These are phyloP conservation scores for Fusarium palustre DNA, from an alignment of 2,329 filamentous ascomycete genomes.

Conservation along the genomic window DNA sequence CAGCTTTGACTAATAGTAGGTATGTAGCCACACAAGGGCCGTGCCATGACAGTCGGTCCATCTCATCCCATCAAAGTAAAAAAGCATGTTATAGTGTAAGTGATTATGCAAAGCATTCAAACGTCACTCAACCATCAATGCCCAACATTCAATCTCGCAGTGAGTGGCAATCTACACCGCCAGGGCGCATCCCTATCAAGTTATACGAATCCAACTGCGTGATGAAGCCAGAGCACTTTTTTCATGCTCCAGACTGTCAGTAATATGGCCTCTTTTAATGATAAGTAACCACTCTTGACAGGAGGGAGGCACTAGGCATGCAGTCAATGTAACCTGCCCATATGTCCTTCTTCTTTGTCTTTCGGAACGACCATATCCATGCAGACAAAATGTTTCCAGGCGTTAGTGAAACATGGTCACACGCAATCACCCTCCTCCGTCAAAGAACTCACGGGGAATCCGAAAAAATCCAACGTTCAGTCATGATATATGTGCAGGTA, in stretches of 20 bases:
- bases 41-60: conserved; percentile 22
- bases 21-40: conserved; percentile 29
- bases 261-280: conserved; percentile 2
- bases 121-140: conserved; percentile 1
- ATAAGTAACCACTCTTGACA: background rate
- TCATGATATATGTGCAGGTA: conserved; percentile 42
- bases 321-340: conserved; percentile 20
- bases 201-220: background rate
- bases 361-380: conserved; percentile 17
- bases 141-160: background rate
- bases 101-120: conserved; percentile 3
- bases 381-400: conserved; percentile 18
- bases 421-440: conserved; percentile 31
- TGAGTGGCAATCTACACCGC: background rate
- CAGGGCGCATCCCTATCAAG: background rate
- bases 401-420: conserved; percentile 43
- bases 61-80: conserved; percentile 5
- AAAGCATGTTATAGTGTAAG: conserved; percentile 22
- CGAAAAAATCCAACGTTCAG: conserved; percentile 8
- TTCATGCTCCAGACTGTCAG: background rate
- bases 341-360: conserved; percentile 18
- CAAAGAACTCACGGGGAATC: conserved; percentile 7
- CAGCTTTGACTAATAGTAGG: conserved; percentile 29
- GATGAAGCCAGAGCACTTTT: conserved; percentile 1
- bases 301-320: background rate